phyloP scores from a whole-genome alignment of 495 filamentous ascomycete species.

The Trichoderma erinaceum region DNA sequence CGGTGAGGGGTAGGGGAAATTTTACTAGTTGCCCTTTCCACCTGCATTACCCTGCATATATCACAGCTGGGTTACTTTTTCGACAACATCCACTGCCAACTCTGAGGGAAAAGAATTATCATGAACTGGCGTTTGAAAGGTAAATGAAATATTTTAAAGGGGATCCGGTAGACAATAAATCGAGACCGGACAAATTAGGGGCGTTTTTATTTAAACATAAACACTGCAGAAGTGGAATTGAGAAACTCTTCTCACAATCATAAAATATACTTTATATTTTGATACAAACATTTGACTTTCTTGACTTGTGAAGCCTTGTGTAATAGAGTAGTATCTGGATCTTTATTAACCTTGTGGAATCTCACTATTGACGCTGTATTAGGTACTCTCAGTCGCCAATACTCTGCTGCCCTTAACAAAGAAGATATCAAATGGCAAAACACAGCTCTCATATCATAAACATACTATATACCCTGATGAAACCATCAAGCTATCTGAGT shows the following conservation, averaged over 20 bases:
- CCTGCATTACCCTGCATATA: background rate
- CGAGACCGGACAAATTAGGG: background rate
- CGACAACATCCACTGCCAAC: background rate
- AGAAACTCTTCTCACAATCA: background rate
- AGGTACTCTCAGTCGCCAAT: too few relatives aligned
- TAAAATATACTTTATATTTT: background rate
- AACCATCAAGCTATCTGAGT: too few relatives aligned
- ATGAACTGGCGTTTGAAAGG: background rate
- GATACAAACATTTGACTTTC: background rate
- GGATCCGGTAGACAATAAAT: background rate
- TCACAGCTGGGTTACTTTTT: background rate
- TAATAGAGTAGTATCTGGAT: too few relatives aligned
- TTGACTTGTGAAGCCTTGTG: too few relatives aligned
- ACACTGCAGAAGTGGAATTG: background rate
- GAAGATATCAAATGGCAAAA: too few relatives aligned
- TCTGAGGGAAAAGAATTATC: background rate
- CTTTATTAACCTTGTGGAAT: too few relatives aligned
- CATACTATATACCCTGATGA: too few relatives aligned
- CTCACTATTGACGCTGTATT: too few relatives aligned
- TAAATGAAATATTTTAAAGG: background rate
- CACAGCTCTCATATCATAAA: too few relatives aligned
- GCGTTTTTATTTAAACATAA: conserved; percentile 1
- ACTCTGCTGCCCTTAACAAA: too few relatives aligned
- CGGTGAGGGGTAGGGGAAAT: background rate
- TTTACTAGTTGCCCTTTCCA: too few relatives aligned